phyloP scores from a whole-genome alignment of 768 basidiomycete species.

The Serendipita indica region DNA sequence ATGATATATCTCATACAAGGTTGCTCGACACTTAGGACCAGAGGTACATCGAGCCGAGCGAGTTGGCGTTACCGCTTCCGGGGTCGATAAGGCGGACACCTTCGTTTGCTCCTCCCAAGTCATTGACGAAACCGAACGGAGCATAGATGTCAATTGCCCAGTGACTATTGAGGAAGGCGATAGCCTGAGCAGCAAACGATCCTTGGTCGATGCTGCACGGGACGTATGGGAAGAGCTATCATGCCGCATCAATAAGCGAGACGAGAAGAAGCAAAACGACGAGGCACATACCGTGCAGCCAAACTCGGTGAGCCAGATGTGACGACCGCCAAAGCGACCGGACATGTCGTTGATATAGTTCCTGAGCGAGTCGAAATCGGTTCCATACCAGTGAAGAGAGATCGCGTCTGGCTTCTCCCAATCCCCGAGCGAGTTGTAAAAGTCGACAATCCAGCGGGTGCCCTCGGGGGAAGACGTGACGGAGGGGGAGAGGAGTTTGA shows the following conservation, averaged over 20 bases:
- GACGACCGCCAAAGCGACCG: conserved; percentile 24
- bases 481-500: conserved; percentile 48
- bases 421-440: conserved; percentile 24
- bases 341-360: conserved; percentile 35
- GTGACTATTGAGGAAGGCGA: conserved; percentile 32
- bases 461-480: conserved; percentile 47
- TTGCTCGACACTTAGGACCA: too few species aligned
- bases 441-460: conserved; percentile 46
- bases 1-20: too few species aligned
- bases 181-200: conserved; percentile 11
- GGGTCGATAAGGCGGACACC: too few species aligned
- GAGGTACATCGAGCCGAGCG: background rate
- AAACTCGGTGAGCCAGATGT: conserved; percentile 54
- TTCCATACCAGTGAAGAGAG: conserved; percentile 60
- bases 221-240: conserved; percentile 38
- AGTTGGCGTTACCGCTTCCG: background rate
- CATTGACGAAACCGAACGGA: conserved; percentile 67
- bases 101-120: too few species aligned
- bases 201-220: conserved; percentile 28
- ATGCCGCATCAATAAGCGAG: conserved; percentile 25
- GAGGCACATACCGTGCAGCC: conserved; percentile 40
- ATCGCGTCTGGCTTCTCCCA: conserved; percentile 35
- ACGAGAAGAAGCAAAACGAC: conserved; percentile 33
- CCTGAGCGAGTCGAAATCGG: conserved; percentile 32
- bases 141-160: conserved; percentile 31